Evolutionary conservation across 805 yeast species (phyloP).

Genomic region (Candida gorgasii): DNA sequence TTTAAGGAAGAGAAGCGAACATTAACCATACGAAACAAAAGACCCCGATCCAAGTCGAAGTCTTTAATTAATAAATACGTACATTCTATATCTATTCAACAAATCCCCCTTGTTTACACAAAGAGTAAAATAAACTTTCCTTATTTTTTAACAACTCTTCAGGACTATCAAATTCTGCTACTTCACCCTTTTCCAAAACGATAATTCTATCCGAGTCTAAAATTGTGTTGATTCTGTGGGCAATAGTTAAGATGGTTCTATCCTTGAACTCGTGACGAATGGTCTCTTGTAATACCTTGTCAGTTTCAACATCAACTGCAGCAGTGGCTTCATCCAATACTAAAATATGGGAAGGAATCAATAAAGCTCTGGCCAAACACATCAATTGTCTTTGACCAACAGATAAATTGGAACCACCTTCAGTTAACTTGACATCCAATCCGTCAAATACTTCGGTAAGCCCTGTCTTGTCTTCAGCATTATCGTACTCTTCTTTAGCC

Average conservation of each 20-base stretch:
- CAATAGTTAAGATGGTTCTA: conserved; percentile 80
- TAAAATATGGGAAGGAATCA: conserved; percentile 58
- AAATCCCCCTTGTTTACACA: conserved; percentile 82
- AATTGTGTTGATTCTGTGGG: conserved; percentile 81
- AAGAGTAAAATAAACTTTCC: conserved; percentile 71
- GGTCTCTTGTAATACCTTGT: conserved; percentile 72
- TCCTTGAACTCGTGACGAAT: conserved; percentile 73
- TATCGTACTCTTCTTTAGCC: conserved; percentile 28
- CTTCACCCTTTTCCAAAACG: conserved; percentile 72
- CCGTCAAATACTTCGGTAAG: conserved; percentile 24
- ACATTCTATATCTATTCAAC: conserved; percentile 27
- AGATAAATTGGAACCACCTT: conserved; percentile 51
- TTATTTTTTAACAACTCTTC: conserved; percentile 61
- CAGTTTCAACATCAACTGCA: conserved; percentile 86
- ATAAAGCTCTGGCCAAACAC: conserved; percentile 78
- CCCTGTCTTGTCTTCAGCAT: conserved; percentile 16
- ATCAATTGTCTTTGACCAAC: conserved; percentile 58
- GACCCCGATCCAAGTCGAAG: too few relatives aligned
- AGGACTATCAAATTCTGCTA: conserved; percentile 78
- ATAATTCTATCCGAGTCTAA: conserved; percentile 78
- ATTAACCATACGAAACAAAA: conserved; percentile 38
- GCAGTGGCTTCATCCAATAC: conserved; percentile 88
- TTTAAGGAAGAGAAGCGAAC: conserved; percentile 65
- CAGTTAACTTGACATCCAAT: conserved; percentile 37
- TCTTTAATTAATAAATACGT: not conserved